Percentiles rank a stretch among this genome's conserved stretches.
Conservation (phyloP, 331 rosid genomes). For the Arachis monticola region DNA sequence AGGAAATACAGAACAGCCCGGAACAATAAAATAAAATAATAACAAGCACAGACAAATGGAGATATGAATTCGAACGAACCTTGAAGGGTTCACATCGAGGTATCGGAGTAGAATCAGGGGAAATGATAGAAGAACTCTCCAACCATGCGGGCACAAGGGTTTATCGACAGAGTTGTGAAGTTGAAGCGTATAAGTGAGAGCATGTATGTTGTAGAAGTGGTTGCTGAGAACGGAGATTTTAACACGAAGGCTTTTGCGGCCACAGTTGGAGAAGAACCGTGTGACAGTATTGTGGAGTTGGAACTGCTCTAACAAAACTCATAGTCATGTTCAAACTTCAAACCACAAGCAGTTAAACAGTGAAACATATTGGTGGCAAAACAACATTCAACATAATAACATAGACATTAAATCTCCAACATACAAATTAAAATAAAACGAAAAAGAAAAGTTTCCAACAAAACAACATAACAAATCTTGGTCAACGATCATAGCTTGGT, state of each 20-base stretch:
- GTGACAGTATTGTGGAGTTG: not conserved
- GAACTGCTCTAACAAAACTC: too few relatives aligned
- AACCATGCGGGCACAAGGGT: not conserved
- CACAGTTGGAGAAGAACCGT: not conserved
- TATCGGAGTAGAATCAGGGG: not conserved
- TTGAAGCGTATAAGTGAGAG: not conserved
- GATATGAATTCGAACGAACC: not conserved
- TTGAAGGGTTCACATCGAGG: not conserved
- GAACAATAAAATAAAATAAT: not conserved
- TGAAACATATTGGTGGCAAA: too few relatives aligned
- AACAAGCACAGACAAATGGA: conserved; percentile 6
- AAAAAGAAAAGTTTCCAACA: too few relatives aligned
- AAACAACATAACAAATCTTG: too few relatives aligned
- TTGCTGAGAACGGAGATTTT: not conserved
- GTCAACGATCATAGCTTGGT: too few relatives aligned
- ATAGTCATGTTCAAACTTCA: too few relatives aligned
- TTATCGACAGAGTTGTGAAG: not conserved
- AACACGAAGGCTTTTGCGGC: not conserved
- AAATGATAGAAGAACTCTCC: not conserved
- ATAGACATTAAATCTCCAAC: too few relatives aligned
- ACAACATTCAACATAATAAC: too few relatives aligned
- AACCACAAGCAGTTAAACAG: too few relatives aligned
- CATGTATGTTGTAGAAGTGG: not conserved
- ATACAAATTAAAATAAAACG: too few relatives aligned
- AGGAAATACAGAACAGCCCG: not conserved